These are phyloP conservation scores for Lodderomyces elongisporus DNA, from an alignment of 1,139 yeast species.

Conservation along the genomic window DNA sequence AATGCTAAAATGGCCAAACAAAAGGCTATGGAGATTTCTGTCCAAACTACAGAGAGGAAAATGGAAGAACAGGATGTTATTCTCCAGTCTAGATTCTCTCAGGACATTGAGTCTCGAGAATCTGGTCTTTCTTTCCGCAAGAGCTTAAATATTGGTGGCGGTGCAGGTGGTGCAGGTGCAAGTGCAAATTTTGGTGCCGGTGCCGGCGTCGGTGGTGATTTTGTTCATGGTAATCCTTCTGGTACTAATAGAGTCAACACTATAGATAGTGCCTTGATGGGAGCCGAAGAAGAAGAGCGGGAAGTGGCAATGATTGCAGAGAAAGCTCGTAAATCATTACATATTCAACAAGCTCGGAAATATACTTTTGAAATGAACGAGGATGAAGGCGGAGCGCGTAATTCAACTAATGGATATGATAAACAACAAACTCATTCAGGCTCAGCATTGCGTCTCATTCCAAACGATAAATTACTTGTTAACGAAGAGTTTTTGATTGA, in stretches of 20 bases:
- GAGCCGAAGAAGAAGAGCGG: constrained; percentile 45
- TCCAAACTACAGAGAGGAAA: constrained; percentile 58
- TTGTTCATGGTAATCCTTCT: too few relatives aligned
- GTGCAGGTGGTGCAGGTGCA: constrained; percentile 17
- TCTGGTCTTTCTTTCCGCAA: constrained; percentile 30
- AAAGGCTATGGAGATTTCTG: constrained; percentile 62
- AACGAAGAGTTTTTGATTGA: constrained; percentile 79
- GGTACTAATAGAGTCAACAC: constrained; percentile 27
- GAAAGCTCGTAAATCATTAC: constrained; percentile 59
- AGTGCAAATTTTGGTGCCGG: too few relatives aligned
- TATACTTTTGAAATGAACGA: constrained; percentile 35
- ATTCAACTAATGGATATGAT: background rate
- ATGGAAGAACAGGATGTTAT: constrained; percentile 78
- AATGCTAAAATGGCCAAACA: constrained; percentile 53
- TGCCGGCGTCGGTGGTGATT: too few relatives aligned
- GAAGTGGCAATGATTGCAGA: constrained; percentile 59
- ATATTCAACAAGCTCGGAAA: constrained; percentile 53
- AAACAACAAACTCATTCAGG: background rate
- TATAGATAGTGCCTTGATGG: constrained; percentile 54
- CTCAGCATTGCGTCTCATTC: constrained; percentile 27
- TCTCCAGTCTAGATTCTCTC: constrained; percentile 43
- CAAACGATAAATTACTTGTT: constrained; percentile 58
- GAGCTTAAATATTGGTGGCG: constrained; percentile 25
- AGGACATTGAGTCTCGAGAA: constrained; percentile 25
- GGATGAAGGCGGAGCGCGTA: background rate